Evolutionary conservation across 148 eudicot genomes (phyloP).

Genomic region (Arbutus unedo): DNA sequence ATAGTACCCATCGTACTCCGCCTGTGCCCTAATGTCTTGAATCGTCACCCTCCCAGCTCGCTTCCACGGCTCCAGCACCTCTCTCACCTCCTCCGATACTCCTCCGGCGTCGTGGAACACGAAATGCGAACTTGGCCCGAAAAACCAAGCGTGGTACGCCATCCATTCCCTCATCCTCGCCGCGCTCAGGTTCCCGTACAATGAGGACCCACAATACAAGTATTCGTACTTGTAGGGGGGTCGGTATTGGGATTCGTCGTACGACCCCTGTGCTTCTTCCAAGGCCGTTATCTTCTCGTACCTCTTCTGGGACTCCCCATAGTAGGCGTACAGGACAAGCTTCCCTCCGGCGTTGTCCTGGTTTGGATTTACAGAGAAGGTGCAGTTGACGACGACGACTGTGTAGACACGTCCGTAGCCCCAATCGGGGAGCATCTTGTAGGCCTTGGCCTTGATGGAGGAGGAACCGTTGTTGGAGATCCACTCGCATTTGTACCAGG

Average conservation of each 20-base stretch:
- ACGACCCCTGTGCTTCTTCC: constrained; percentile 35
- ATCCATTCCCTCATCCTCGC: constrained; percentile 56
- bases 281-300: constrained; percentile 46
- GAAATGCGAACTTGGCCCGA: constrained; percentile 50
- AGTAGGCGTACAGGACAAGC: constrained; percentile 44
- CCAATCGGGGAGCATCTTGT: constrained; percentile 64
- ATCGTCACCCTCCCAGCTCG: constrained; percentile 42
- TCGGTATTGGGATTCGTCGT: constrained; percentile 21
- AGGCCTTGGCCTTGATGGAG: constrained; percentile 30
- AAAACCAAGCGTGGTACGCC: constrained; percentile 54
- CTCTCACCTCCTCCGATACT: constrained; percentile 38
- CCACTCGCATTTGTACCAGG: constrained; percentile 59
- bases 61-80: constrained; percentile 59
- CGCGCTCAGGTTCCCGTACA: constrained; percentile 47
- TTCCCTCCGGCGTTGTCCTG: constrained; percentile 38
- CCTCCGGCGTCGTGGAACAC: constrained; percentile 67
- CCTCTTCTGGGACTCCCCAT: constrained; percentile 30
- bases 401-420: constrained; percentile 66
- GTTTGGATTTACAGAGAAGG: constrained; percentile 32
- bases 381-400: constrained; percentile 57
- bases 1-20: constrained; percentile 52
- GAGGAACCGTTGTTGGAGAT: constrained; percentile 27
- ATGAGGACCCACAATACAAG: constrained; percentile 56
- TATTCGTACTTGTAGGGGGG: constrained; percentile 38
- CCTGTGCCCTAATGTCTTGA: constrained; percentile 55